Base-by-base conservation (phyloP, 345 rosid species). In the Melastoma malabathricum region DNA sequence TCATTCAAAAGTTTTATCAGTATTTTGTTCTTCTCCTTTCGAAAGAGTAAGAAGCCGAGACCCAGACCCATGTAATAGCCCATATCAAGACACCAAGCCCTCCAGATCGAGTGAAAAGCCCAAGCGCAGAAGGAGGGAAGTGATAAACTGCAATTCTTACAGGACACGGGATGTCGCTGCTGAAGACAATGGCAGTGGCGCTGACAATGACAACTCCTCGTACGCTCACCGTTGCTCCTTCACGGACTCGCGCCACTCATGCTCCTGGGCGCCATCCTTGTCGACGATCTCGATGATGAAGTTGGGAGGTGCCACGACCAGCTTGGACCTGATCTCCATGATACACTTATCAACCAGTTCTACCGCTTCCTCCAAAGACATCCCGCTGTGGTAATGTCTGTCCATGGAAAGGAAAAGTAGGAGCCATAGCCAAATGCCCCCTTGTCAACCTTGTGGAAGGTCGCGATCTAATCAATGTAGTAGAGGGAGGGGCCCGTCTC, bases 341-440 rank as follows among this genome's bases (percentile, higher is more conserved):
- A 87, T 87, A 77, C 97, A 84, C 60, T 84, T 84, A 50, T 87
- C 98, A 0, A 88, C 94, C 73, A 93, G 57, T 18, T 63, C 85
- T 19, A 83, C 63, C 13, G 97, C 90, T 68, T 92, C 94, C 68
- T 84, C 97, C 6, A 87, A 74, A 0, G 90, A 56, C 98, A 92
- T 92, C 54, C 85, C 90, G 25, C 88, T 81, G 56, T 73, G 97
- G 79, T 66, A 92, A 68, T 79, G 95, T 47, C 95, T 81, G 78
- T 92, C 98, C 98, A 83, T 81, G 25, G 98, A 61, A 15, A 92
- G 90, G 83, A 68, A 61, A 92, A 92, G 60, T 81, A 92, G 25
- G 98, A 84, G 0, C 97, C 98, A 3, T 92, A 92, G 9, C 98
- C 98, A 19, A 92, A 92, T 18, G 98, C 88, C 18, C 86, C 98